Evolutionary conservation across 192 early-diverging fungal genomes (phyloP).

Genomic region (Coemansia sp.): DNA sequence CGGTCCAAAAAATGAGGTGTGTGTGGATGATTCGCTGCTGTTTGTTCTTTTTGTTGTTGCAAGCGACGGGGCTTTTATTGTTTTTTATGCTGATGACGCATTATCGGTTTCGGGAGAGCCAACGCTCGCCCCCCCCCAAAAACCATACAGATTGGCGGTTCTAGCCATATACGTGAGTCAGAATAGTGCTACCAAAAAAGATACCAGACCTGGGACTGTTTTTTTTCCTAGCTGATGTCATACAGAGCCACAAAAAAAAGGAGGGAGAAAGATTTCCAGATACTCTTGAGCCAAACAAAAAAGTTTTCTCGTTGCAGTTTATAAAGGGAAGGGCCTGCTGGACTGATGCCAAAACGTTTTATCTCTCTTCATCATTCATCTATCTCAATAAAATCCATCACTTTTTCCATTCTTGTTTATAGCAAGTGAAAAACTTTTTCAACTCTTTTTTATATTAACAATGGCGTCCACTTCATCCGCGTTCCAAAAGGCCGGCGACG

Average conservation of each 20-base stretch:
- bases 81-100: constrained; percentile 19
- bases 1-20: constrained; percentile 20
- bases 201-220: neutral
- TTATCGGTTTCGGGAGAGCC: no score
- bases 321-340: neutral
- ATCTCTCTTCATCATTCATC: constrained; percentile 3
- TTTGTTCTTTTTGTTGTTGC: neutral
- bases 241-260: neutral
- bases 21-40: neutral
- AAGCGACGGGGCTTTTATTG: neutral
- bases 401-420: neutral
- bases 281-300: neutral
- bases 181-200: neutral
- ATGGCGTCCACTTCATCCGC: constrained; percentile 53
- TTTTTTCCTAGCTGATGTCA: constrained; percentile 6
- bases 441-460: no score
- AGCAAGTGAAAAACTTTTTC: no score
- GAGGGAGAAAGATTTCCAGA: neutral
- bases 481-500: constrained; percentile 64
- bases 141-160: no score
- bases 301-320: neutral
- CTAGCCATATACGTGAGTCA: no score
- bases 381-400: neutral
- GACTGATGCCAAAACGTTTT: no score
- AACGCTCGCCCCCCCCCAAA: no score